Percentiles rank a stretch among this genome's conserved stretches.
phyloP scores from a whole-genome alignment of 2,329 filamentous ascomycete genomes.

The Beauveria varroae region DNA sequence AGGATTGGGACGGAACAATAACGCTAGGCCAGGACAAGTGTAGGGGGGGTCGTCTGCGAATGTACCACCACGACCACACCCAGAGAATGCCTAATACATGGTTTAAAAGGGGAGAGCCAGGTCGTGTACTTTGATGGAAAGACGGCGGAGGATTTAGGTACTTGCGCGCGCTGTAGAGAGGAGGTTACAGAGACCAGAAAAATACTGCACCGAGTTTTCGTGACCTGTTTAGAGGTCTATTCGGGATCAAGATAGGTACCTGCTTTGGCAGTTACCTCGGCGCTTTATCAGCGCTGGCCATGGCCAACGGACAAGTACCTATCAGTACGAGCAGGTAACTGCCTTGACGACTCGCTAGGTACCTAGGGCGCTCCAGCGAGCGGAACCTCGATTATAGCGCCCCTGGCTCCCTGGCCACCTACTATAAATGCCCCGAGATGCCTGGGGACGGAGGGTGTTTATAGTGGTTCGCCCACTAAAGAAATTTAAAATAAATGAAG shows the following conservation, averaged over 20 bases:
- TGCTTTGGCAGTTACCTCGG: background rate
- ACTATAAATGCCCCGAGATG: background rate
- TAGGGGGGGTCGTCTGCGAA: too few species aligned
- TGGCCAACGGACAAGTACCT: too few species aligned
- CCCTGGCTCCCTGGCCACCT: background rate
- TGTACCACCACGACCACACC: too few species aligned
- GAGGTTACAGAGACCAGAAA: background rate
- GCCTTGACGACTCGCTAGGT: too few species aligned
- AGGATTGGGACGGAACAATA: conserved; percentile 9
- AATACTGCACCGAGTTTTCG: background rate
- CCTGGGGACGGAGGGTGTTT: background rate
- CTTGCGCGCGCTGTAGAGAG: background rate
- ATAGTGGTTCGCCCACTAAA: background rate
- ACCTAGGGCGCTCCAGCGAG: background rate
- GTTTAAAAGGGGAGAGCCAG: background rate
- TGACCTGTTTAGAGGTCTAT: background rate
- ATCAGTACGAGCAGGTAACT: too few species aligned
- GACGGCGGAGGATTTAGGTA: background rate
- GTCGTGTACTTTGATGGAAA: background rate
- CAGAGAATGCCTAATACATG: too few species aligned
- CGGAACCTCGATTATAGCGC: background rate
- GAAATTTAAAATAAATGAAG: background rate
- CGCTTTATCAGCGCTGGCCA: background rate
- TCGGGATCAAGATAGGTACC: too few species aligned
- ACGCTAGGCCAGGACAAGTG: background rate